Conservation (phyloP, 176 grass and related monocot genomes). For the Oryza meridionalis region DNA sequence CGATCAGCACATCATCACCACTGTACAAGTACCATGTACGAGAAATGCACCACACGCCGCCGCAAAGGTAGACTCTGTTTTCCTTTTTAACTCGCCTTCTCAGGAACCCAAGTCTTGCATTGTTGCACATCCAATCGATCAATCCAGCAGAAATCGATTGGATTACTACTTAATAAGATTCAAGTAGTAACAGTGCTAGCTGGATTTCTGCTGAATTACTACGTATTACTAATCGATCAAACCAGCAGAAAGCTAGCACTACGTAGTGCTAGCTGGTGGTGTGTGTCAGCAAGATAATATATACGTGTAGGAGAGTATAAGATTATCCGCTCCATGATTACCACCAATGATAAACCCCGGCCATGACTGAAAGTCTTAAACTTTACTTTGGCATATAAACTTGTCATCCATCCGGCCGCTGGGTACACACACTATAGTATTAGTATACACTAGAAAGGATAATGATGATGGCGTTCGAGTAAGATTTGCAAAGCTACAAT, state of each 20-base stretch:
- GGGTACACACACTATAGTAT: no score
- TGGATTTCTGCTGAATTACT: no score
- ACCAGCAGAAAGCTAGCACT: neutral
- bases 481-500: constrained; percentile 47
- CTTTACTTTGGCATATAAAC: constrained; percentile 4
- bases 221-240: no score
- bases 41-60: neutral
- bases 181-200: no score
- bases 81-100: neutral
- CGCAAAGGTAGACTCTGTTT: neutral
- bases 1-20: neutral
- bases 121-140: no score
- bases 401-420: neutral
- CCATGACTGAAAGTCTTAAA: neutral
- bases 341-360: neutral
- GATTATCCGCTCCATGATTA: constrained; percentile 25
- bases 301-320: neutral
- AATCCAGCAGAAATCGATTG: no score
- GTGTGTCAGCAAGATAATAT: neutral
- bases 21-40: neutral
- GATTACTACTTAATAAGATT: no score
- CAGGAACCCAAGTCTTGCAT: neutral
- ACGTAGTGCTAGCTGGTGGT: neutral
- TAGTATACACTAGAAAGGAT: neutral
- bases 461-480: constrained; percentile 24